Base-by-base conservation (phyloP, 495 filamentous ascomycete species). In the Hypoxylon lenormandii region DNA sequence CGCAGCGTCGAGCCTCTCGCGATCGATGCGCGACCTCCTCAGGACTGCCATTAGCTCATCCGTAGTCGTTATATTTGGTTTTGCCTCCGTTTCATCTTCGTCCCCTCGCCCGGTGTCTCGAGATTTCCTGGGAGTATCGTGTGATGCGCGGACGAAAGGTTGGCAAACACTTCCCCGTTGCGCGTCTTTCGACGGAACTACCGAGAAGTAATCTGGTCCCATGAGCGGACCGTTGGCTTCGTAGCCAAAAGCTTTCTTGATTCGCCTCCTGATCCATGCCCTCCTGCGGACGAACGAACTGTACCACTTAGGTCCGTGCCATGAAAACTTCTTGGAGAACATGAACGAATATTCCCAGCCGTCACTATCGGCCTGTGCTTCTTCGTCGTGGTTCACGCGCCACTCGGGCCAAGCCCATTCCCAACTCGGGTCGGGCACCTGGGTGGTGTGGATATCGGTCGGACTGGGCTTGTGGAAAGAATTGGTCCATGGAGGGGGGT, bases 311-410 rank as follows among this genome's bases (percentile, higher is more conserved):
- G 90, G 90, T 5, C 93, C 91, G 79, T 98, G 96, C 96, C 96
- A 99, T 1, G 89, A 86, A 55, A 91, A 94, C 12, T 79, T 80
- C 46, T 85, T 88, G 1, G 81, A 77, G 71, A 98, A 99, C 62
- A 88, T 90, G 79, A 97, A 92, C 18, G 90, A 91, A 73, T 99
- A 99, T 72, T 94, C 86, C 96, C 96, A 99, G 2, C 96, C 96
- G 64, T 96, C 92, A 61, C 94, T 90, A 70, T 98, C 96, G 8
- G 92, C 87, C 43, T 68, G n/a, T 15, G 74, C 71, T 64, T 91
- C 88, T n/a, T 87, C 87, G 6, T 91, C 89, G 84, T 93, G 92
- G 73, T 99, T 94, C 19, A 97, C 88, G 66, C 91, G 92, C 96
- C 96, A 99, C 37, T 89, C 89, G 60, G 90, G 87, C 96, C 95